Evolutionary conservation across 108 stramenopile genomes (phyloP).

Genomic region (Skeletonema costatum): DNA sequence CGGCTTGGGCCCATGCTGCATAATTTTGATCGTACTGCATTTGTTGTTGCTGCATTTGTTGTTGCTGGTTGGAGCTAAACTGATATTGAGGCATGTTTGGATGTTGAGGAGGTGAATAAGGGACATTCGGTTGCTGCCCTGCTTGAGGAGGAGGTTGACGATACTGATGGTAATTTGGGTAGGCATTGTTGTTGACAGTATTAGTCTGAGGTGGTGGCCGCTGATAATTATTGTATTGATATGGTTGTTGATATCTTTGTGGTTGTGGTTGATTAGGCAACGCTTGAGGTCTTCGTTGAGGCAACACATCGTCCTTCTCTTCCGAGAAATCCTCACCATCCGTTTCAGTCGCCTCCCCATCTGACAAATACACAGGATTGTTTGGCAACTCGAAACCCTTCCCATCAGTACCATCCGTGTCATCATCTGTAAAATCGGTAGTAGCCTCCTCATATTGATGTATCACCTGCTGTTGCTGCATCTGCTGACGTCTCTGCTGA

Average conservation of each 20-base stretch:
- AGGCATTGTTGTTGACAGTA: slow-evolving; percentile 7
- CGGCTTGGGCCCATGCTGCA: slow-evolving; percentile 45
- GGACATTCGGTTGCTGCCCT: slow-evolving; percentile 25
- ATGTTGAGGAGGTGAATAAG: slow-evolving; percentile 8
- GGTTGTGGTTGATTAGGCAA: slow-evolving; percentile 12
- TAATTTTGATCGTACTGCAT: slow-evolving; percentile 43
- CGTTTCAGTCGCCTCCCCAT: slow-evolving; percentile 59
- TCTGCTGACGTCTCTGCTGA: slow-evolving; percentile 42
- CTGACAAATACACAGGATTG: slow-evolving; percentile 83
- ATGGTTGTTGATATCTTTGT: slow-evolving; percentile 18
- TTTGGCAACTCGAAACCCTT: slow-evolving; percentile 82
- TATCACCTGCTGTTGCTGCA: slow-evolving; percentile 28
- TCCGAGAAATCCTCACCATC: slow-evolving; percentile 37
- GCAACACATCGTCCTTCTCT: slow-evolving; percentile 25
- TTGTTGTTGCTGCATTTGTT: slow-evolving; percentile 34
- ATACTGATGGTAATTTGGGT: slow-evolving; percentile 37
- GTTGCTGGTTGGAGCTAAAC: slow-evolving; percentile 36
- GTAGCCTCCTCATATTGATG: slow-evolving; percentile 41
- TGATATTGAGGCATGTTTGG: slow-evolving; percentile 24
- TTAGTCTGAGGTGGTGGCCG: slow-evolving; percentile 8
- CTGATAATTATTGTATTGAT: slow-evolving; percentile 16
- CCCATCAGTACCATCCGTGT: slow-evolving; percentile 63
- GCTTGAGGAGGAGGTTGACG: slow-evolving; percentile 30
- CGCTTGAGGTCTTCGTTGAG: slow-evolving; percentile 8
- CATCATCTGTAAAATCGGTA: slow-evolving; percentile 57